phyloP scores from a whole-genome alignment of 106 monocot species.

The Phalaenopsis equestris region DNA sequence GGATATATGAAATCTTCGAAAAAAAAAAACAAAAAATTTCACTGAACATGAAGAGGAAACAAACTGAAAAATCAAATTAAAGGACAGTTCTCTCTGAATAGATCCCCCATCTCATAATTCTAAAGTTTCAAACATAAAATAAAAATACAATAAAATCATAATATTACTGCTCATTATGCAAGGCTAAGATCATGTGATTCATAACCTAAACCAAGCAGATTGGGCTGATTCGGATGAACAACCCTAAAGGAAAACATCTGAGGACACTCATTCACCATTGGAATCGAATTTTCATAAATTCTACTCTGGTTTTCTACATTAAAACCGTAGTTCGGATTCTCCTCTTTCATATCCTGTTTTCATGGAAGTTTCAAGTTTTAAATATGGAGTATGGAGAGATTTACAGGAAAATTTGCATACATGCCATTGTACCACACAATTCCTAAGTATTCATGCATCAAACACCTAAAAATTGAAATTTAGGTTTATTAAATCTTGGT shows the following conservation, averaged over 20 bases:
- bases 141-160: not conserved
- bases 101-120: not conserved
- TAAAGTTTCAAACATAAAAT: not conserved
- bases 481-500: too few relatives aligned
- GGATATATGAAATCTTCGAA: too few relatives aligned
- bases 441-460: too few relatives aligned
- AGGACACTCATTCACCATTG: not conserved
- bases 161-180: not conserved
- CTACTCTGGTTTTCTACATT: conserved; percentile 3
- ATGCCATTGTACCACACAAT: too few relatives aligned
- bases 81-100: not conserved
- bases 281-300: not conserved
- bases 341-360: conserved; percentile 19
- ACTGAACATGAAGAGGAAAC: not conserved
- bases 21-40: not conserved
- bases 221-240: conserved; percentile 14
- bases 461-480: too few relatives aligned
- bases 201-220: conserved; percentile 6
- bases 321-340: conserved; percentile 8
- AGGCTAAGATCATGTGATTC: conserved; percentile 15
- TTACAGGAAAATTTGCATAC: too few relatives aligned
- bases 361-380: not conserved
- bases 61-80: not conserved
- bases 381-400: not conserved
- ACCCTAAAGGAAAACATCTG: conserved; percentile 12